Evolutionary conservation across 352 stramenopile species (phyloP).

Genomic region (Globisporangium orthogonon): DNA sequence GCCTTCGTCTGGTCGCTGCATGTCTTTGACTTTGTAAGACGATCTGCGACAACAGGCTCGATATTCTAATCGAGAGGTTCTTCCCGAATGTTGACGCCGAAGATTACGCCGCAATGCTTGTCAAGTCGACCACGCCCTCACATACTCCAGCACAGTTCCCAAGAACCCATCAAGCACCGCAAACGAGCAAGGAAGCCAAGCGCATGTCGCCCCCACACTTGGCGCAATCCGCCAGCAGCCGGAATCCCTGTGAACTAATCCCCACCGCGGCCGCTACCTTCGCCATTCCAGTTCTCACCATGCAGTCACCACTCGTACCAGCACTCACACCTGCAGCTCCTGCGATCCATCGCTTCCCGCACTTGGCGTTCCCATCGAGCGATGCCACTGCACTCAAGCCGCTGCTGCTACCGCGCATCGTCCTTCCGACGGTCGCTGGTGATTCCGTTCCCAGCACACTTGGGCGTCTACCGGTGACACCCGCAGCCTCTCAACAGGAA

Average conservation of each 20-base stretch:
- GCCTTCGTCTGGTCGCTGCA: background rate
- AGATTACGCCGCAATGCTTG: background rate
- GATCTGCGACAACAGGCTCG: background rate
- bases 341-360: background rate
- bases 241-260: background rate
- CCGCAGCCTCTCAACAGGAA: background rate
- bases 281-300: background rate
- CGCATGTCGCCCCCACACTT: background rate
- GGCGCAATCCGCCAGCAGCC: too few relatives aligned
- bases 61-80: background rate
- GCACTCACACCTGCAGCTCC: background rate
- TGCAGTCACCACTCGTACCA: background rate
- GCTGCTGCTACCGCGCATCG: background rate
- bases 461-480: background rate
- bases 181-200: background rate
- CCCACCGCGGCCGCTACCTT: too few relatives aligned
- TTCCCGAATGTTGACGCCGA: background rate
- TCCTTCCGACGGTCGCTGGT: background rate
- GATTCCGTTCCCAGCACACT: background rate
- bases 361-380: background rate
- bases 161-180: background rate
- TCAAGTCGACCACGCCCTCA: background rate
- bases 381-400: background rate
- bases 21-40: background rate
- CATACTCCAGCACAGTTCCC: background rate